Conservation (phyloP, 2,329 filamentous ascomycete genomes). For the Fulvia fulva region DNA sequence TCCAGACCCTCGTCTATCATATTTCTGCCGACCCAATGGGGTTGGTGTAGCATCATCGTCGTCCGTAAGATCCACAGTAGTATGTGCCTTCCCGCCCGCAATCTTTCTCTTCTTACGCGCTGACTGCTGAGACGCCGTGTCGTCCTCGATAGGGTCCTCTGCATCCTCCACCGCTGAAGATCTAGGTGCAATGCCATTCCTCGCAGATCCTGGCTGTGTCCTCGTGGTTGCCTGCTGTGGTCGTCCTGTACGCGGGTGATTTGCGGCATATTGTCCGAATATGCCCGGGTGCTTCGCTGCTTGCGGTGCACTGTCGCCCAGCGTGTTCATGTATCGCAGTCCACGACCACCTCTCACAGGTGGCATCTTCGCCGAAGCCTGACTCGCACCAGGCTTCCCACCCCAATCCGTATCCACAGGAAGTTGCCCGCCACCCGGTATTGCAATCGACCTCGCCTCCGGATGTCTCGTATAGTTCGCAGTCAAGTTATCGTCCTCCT, state of each 20-base stretch:
- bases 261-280: background rate
- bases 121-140: background rate
- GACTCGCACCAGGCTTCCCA: background rate
- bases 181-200: background rate
- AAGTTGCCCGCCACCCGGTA: background rate
- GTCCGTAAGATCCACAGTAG: constrained; percentile 2
- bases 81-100: too few relatives aligned
- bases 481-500: background rate
- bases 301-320: constrained; percentile 6
- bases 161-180: background rate
- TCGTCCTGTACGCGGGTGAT: background rate
- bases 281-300: constrained; percentile 1
- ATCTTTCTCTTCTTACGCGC: background rate
- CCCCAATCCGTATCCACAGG: background rate
- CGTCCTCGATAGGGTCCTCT: background rate
- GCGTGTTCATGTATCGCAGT: background rate
- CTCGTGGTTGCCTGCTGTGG: background rate
- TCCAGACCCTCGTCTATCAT: background rate
- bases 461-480: background rate
- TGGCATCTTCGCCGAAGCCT: background rate
- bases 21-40: background rate
- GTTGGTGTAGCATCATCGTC: background rate
- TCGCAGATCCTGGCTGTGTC: background rate
- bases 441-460: background rate
- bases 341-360: background rate